A percentile compares a stretch with the other conserved stretches of the same genome.
These are phyloP conservation scores for Amauroascus niger DNA, from an alignment of 2,329 filamentous ascomycete genomes.

Conservation along the genomic window DNA sequence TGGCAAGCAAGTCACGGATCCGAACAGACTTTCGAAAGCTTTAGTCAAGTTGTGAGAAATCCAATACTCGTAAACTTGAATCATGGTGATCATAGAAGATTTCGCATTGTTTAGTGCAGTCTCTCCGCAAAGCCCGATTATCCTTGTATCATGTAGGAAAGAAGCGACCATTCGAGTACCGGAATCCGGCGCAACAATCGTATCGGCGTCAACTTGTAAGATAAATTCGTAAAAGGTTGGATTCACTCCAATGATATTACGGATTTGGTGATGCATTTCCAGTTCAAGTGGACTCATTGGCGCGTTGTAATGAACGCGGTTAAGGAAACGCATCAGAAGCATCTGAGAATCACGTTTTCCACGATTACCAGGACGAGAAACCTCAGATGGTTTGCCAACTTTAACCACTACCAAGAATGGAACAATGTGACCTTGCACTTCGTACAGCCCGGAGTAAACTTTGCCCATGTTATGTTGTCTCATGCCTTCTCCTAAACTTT, in stretches of 20 bases:
- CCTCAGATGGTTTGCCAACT: slow-evolving; percentile 75
- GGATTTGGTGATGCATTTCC: slow-evolving; percentile 97
- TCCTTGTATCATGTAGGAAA: slow-evolving; percentile 80
- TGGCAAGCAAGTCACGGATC: slow-evolving; percentile 91
- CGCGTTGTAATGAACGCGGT: slow-evolving; percentile 95
- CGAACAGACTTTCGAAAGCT: slow-evolving; percentile 94
- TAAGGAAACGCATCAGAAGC: slow-evolving; percentile 97
- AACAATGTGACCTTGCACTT: slow-evolving; percentile 95
- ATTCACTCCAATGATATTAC: slow-evolving; percentile 97
- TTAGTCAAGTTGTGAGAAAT: slow-evolving; percentile 97
- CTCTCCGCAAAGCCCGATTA: slow-evolving; percentile 93
- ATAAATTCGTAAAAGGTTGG: slow-evolving; percentile 97
- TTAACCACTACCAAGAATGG: slow-evolving; percentile 96
- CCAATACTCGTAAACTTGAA: slow-evolving; percentile 99
- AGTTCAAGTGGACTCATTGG: slow-evolving; percentile 93
- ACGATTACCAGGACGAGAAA: slow-evolving; percentile 74
- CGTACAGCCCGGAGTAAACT: slow-evolving; percentile 93
- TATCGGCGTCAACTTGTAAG: slow-evolving; percentile 94
- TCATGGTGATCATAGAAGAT: slow-evolving; percentile 92
- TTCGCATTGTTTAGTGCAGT: slow-evolving; percentile 90
- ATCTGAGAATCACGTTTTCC: slow-evolving; percentile 99
- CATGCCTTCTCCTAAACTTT: slow-evolving; percentile 86
- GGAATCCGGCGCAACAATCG: slow-evolving; percentile 79
- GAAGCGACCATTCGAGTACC: slow-evolving; percentile 84
- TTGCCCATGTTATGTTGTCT: slow-evolving; percentile 99